Evolutionary conservation across 1,284 basidiomycete species (phyloP).

Genomic region (Cystobasidium pallidum): DNA sequence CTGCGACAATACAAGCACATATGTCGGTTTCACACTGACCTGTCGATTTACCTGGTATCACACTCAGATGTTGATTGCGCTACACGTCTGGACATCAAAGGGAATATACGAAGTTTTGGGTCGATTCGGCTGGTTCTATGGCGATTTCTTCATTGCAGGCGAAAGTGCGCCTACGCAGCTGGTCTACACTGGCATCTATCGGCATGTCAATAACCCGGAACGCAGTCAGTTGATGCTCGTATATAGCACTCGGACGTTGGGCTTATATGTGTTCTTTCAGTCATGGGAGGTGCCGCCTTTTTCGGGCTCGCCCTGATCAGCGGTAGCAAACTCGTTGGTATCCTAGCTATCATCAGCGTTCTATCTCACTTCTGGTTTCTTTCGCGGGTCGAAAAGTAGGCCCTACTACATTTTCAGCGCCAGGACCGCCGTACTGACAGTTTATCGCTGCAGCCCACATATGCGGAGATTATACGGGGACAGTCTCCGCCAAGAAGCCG

Average conservation of each 20-base stretch:
- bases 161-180: constrained; percentile 74
- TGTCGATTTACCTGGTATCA: background rate
- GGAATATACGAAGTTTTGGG: constrained; percentile 92
- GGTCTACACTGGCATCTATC: constrained; percentile 86
- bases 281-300: constrained; percentile 93
- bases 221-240: constrained; percentile 14
- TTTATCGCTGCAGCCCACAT: constrained; percentile 75
- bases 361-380: constrained; percentile 87
- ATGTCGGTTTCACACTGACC: background rate
- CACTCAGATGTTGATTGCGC: constrained; percentile 79
- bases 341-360: constrained; percentile 81
- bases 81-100: constrained; percentile 88
- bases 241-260: background rate
- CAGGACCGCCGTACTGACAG: background rate
- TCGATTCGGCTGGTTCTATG: constrained; percentile 95
- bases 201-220: constrained; percentile 68
- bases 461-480: constrained; percentile 95
- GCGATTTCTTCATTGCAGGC: constrained; percentile 92
- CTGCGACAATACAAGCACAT: constrained; percentile 5
- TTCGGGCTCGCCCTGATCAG: constrained; percentile 90
- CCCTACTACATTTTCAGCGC: background rate
- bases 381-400: constrained; percentile 80
- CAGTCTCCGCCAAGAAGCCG: constrained; percentile 88
- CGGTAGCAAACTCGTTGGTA: constrained; percentile 80
- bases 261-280: constrained; percentile 4